Percentiles rank a stretch among this genome's conserved stretches.
phyloP scores from a whole-genome alignment of 495 filamentous ascomycete species.

The Mycothermus thermophilus region DNA sequence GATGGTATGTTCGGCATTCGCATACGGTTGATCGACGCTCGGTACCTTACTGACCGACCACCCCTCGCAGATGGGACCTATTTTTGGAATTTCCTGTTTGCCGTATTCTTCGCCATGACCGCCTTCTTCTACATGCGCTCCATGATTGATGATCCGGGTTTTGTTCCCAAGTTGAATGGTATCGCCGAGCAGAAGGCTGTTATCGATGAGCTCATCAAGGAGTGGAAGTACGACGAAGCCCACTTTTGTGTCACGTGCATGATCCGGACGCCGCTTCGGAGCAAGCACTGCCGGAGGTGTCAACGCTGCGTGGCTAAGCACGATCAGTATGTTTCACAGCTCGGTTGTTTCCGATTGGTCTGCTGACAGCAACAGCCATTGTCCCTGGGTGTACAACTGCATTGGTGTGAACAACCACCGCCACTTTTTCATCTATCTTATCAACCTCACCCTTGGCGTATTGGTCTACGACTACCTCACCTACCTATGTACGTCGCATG shows the following conservation, averaged over 20 bases:
- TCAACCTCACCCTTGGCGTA: slow-evolving; percentile 63
- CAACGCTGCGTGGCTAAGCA: slow-evolving; percentile 88
- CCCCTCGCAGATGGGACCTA: slow-evolving; percentile 40
- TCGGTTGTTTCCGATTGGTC: not conserved
- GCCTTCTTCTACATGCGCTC: slow-evolving; percentile 74
- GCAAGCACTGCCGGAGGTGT: slow-evolving; percentile 89
- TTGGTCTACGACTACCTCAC: slow-evolving; percentile 40
- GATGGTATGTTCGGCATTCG: slow-evolving; percentile 11
- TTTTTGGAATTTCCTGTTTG: slow-evolving; percentile 63
- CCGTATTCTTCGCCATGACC: slow-evolving; percentile 46
- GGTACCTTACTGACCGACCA: not conserved
- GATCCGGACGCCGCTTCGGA: slow-evolving; percentile 77
- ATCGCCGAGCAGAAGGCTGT: slow-evolving; percentile 74
- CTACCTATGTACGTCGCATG: slow-evolving; percentile 25
- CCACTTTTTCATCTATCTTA: slow-evolving; percentile 83
- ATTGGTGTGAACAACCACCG: slow-evolving; percentile 88
- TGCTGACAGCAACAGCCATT: slow-evolving; percentile 58
- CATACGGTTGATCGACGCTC: no score
- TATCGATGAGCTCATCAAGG: slow-evolving; percentile 67
- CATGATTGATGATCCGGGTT: slow-evolving; percentile 84
- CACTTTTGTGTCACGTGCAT: slow-evolving; percentile 93
- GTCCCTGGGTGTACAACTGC: slow-evolving; percentile 96
- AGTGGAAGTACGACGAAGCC: slow-evolving; percentile 83
- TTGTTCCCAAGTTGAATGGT: slow-evolving; percentile 82
- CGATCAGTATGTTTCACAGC: slow-evolving; percentile 63